Base-by-base conservation (phyloP, 257 asterid genomes). In the Solanum chiquidenum region DNA sequence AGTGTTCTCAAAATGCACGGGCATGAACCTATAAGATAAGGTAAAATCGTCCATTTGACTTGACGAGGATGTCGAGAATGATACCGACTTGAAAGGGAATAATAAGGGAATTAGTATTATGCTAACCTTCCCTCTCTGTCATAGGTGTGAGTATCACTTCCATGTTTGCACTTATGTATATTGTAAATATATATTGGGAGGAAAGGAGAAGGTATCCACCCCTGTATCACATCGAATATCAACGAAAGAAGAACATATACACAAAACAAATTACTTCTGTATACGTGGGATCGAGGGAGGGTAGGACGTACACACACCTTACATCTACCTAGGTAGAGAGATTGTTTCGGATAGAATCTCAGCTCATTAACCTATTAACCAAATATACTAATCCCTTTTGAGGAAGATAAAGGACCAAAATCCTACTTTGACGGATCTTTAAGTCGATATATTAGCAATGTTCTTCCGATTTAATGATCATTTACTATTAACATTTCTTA, bases 151-250 rank as follows among this genome's bases (percentile, higher is more conserved):
- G 98, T 86, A 83, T 92, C 94, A n/a, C 99, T 96, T 44, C 99
- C 99, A 25, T 96, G 98, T 91, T 94, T 96, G 82, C 94, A 87
- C 90, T 89, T 94, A 87, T 96, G 99, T 86, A 96, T 91, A 89
- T 95, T 96, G 64, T 88, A 42, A 1, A 96, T 72, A 90, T 96
- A 94, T 88, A 96, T 91, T 1, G 98, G 99, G 88, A 96, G 90
- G 42, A 94, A 86, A 5, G 95, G 98, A 72, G 93, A 90, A 12
- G 99, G 98, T 46, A 96, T 69, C 99, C 99, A 96, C 5, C 96
- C 94, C 96, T 95, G 86, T 40, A 84, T 8, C 64, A 0, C 31
- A 46, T 46, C 6, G 27, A 1, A 46, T 14, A 44, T 12, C 20
- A 27, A 27, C 2, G 16, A 79, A 44, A 4, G 5, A 9, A 46